Percentiles rank a stretch among this genome's conserved stretches.
Evolutionary conservation across 805 yeast species (phyloP).

Genomic region (Maudiozyma bulderi): DNA sequence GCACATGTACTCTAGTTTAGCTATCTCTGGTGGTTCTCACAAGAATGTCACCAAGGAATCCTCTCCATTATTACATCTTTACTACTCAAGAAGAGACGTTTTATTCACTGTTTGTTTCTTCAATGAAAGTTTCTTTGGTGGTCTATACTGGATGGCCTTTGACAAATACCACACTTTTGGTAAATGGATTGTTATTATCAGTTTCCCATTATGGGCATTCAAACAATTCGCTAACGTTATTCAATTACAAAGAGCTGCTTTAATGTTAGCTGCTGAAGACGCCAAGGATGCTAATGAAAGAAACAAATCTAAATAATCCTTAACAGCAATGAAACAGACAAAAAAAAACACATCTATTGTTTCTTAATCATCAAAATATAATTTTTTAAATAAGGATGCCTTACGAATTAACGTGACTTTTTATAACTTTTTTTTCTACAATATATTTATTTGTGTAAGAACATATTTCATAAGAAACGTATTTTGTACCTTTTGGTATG

Average conservation of each 20-base stretch:
- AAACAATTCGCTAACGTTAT: constrained; percentile 85
- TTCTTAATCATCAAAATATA: neutral
- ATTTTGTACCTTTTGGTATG: no score
- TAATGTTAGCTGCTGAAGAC: constrained; percentile 69
- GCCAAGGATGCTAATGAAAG: constrained; percentile 28
- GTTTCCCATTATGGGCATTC: constrained; percentile 81
- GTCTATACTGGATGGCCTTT: constrained; percentile 70
- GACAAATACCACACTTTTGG: constrained; percentile 41
- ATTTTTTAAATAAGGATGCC: neutral
- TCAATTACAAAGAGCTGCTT: constrained; percentile 80
- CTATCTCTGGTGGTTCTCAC: constrained; percentile 72
- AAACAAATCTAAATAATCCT: constrained; percentile 5
- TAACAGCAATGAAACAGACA: neutral
- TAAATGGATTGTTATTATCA: constrained; percentile 44
- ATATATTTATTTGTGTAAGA: no score
- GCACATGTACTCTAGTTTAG: constrained; percentile 94
- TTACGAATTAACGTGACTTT: neutral
- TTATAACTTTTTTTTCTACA: no score
- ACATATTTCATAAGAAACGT: no score
- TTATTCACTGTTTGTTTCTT: constrained; percentile 84
- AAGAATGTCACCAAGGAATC: constrained; percentile 67
- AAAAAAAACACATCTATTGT: neutral
- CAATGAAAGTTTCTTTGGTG: constrained; percentile 88
- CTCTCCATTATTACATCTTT: constrained; percentile 65
- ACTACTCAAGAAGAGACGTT: constrained; percentile 78